Percentiles rank a stretch among this genome's conserved stretches.
phyloP scores from a whole-genome alignment of 176 grass and related monocot genomes.

The Saccharum officinarum region DNA sequence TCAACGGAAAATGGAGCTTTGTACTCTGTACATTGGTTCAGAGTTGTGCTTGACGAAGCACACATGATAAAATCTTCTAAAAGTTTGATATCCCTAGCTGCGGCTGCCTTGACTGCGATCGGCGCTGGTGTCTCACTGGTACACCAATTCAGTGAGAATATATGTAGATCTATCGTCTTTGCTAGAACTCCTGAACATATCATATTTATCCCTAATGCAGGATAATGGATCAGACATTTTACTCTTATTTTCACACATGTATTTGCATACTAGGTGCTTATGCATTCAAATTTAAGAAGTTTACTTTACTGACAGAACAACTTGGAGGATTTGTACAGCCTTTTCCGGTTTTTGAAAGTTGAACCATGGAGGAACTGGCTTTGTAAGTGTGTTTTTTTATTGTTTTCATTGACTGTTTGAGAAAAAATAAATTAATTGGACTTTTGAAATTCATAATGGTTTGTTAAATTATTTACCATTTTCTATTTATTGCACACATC shows the following conservation, averaged over 20 bases:
- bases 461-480: not conserved
- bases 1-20: conserved; percentile 70
- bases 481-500: not conserved
- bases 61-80: conserved; percentile 91
- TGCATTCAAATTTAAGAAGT: conserved; percentile 34
- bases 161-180: not conserved
- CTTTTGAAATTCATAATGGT: not conserved
- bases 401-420: conserved; percentile 11
- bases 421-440: not conserved
- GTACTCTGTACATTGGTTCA: conserved; percentile 81
- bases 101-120: conserved; percentile 77
- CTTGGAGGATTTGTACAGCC: conserved; percentile 94
- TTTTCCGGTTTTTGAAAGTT: conserved; percentile 88
- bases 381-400: conserved; percentile 64
- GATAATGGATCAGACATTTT: conserved; percentile 5
- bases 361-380: conserved; percentile 88
- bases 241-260: conserved; percentile 22
- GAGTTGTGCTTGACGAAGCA: conserved; percentile 95
- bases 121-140: conserved; percentile 96
- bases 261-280: conserved; percentile 8
- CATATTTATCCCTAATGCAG: not conserved
- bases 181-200: conserved; percentile 14
- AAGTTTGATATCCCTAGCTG: conserved; percentile 82
- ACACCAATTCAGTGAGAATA: conserved; percentile 87
- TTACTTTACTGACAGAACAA: conserved; percentile 71